Conservation (phyloP, 2,329 filamentous ascomycete species). For the Fusarium continuum region DNA sequence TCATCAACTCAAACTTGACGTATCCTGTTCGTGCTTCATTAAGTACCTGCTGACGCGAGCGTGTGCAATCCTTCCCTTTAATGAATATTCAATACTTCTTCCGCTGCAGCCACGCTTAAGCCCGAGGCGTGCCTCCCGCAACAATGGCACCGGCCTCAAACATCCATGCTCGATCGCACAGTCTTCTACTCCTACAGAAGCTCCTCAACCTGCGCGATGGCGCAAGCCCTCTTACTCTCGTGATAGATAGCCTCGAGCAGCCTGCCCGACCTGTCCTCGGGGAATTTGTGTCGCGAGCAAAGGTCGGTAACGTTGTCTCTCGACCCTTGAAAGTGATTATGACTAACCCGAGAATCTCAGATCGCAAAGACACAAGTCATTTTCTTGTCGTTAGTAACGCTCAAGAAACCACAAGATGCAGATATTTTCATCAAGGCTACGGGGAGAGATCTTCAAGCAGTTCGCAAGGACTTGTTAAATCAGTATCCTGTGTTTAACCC, state of each 20-base stretch:
- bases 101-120: background rate
- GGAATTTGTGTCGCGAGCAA: conserved; percentile 80
- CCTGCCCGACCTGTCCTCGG: conserved; percentile 73
- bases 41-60: background rate
- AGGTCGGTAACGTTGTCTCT: conserved; percentile 60
- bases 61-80: too few relatives aligned
- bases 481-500: conserved; percentile 57
- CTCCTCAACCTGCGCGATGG: conserved; percentile 80
- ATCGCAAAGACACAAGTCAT: conserved; percentile 74
- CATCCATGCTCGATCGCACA: conserved; percentile 81
- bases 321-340: background rate
- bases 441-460: conserved; percentile 63
- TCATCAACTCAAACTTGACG: background rate
- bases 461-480: conserved; percentile 68
- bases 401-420: conserved; percentile 69
- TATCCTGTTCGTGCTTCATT: background rate
- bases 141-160: conserved; percentile 65
- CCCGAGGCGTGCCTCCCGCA: background rate
- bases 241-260: conserved; percentile 88
- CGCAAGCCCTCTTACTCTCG: conserved; percentile 84
- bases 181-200: conserved; percentile 83
- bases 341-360: conserved; percentile 44
- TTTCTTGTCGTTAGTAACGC: conserved; percentile 80
- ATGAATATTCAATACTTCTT: too few relatives aligned
- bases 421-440: conserved; percentile 74